Evolutionary conservation across 1,284 basidiomycete species (phyloP).

Genomic region (Fomes fomentarius): DNA sequence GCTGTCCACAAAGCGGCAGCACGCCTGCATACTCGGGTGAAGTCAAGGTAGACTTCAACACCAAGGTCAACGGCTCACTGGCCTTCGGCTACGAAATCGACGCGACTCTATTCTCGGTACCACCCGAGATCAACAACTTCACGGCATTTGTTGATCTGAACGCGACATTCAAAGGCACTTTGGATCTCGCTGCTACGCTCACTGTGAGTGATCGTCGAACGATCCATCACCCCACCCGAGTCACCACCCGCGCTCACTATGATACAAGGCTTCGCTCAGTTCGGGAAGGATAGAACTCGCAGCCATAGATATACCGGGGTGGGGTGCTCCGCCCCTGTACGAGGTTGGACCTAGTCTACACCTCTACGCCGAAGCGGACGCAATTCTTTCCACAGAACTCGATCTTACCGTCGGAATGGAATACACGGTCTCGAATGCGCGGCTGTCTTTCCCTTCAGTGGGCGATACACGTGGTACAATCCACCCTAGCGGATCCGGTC

Average conservation of each 20-base stretch:
- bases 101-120: not conserved
- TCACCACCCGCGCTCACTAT: no score
- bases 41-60: not conserved
- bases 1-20: slow-evolving; percentile 1
- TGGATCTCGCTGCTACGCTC: not conserved
- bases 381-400: slow-evolving; percentile 38
- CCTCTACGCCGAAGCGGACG: slow-evolving; percentile 31
- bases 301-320: not conserved
- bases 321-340: slow-evolving; percentile 26
- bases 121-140: not conserved
- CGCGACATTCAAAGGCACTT: not conserved
- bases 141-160: not conserved
- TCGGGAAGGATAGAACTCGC: not conserved
- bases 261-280: no score
- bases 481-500: slow-evolving; percentile 38
- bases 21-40: not conserved
- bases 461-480: slow-evolving; percentile 15
- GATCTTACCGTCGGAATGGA: slow-evolving; percentile 42
- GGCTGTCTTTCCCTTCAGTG: slow-evolving; percentile 44
- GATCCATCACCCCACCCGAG: no score
- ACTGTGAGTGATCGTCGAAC: no score
- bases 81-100: not conserved
- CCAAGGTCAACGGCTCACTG: slow-evolving; percentile 1
- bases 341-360: slow-evolving; percentile 39
- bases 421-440: slow-evolving; percentile 35